Evolutionary conservation across 805 yeast genomes (phyloP).

Genomic region (Candida ascalaphidarum): DNA sequence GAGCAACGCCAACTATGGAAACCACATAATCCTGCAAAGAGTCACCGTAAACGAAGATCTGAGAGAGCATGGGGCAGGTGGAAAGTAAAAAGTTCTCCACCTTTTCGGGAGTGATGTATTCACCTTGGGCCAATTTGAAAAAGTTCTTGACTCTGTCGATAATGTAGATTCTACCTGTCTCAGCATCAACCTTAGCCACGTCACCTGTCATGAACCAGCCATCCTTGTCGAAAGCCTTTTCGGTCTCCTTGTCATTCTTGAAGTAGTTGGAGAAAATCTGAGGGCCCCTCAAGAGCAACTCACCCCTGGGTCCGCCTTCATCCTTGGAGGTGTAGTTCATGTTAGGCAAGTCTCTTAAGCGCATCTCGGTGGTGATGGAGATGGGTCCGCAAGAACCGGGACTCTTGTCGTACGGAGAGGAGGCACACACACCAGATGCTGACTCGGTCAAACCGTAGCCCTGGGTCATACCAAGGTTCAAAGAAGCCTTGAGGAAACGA

Average conservation of each 20-base stretch:
- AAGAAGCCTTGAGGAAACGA: conserved; percentile 51
- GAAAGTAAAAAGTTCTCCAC: conserved; percentile 58
- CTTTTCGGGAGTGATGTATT: conserved; percentile 68
- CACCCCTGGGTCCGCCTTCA: conserved; percentile 42
- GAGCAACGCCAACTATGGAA: conserved; percentile 56
- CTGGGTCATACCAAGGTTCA: conserved; percentile 50
- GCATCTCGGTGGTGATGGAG: conserved; percentile 44
- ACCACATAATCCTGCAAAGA: conserved; percentile 48
- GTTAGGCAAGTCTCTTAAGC: conserved; percentile 53
- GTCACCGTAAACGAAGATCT: conserved; percentile 61
- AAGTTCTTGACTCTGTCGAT: conserved; percentile 75
- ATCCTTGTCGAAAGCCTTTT: conserved; percentile 40
- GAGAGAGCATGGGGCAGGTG: conserved; percentile 39
- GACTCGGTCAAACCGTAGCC: conserved; percentile 75
- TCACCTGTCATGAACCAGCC: conserved; percentile 63
- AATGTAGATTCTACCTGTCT: conserved; percentile 46
- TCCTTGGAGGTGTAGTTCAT: conserved; percentile 40
- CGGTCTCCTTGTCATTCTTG: conserved; percentile 49
- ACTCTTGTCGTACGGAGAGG: conserved; percentile 32
- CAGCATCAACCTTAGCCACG: conserved; percentile 42
- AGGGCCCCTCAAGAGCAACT: conserved; percentile 56
- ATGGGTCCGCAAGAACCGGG: conserved; percentile 59
- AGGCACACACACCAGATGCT: conserved; percentile 44
- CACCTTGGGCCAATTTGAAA: conserved; percentile 50
- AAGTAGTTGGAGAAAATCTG: conserved; percentile 50